A percentile compares a stretch with the other conserved stretches of the same genome.
Evolutionary conservation across 768 basidiomycete species (phyloP).

Genomic region (Leccinum subtestaceum): DNA sequence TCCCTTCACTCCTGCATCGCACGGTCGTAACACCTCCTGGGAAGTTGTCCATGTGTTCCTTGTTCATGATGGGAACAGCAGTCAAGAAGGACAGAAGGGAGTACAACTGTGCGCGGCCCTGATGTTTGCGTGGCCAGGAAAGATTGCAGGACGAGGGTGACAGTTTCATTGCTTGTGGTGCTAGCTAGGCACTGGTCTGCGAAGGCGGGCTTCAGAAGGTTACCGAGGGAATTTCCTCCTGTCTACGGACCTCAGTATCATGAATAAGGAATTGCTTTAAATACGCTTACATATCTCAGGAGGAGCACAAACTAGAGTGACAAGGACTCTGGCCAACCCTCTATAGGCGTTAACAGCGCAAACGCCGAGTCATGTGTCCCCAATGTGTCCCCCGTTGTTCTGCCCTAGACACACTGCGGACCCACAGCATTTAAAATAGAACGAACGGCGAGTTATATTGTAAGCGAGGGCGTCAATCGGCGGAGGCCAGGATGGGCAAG

Average conservation of each 20-base stretch:
- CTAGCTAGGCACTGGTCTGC: background rate
- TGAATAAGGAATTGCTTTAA: background rate
- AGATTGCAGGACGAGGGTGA: background rate
- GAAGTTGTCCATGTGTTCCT: conserved; percentile 2
- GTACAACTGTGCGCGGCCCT: conserved; percentile 87
- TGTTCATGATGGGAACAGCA: conserved; percentile 1
- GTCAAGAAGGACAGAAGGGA: conserved; percentile 65
- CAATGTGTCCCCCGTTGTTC: conserved; percentile 52
- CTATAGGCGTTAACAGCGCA: background rate
- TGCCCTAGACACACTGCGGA: conserved; percentile 43
- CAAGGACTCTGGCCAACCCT: background rate
- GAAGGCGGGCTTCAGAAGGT: background rate
- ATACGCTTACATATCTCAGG: conserved; percentile 5
- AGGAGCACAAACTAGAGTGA: conserved; percentile 7
- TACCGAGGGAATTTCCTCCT: conserved; percentile 6
- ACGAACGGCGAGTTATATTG: conserved; percentile 56
- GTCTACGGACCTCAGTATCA: conserved; percentile 1
- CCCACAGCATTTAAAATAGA: conserved; percentile 53
- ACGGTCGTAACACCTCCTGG: background rate
- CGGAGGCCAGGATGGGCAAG: conserved; percentile 55
- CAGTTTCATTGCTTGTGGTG: background rate
- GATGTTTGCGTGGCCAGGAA: conserved; percentile 34
- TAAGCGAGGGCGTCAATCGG: conserved; percentile 63
- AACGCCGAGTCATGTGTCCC: conserved; percentile 48
- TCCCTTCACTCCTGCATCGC: background rate